A percentile compares a stretch with the other conserved stretches of the same genome.
Evolutionary conservation across 768 basidiomycete species (phyloP).

Genomic region (Leccinum obscurum): DNA sequence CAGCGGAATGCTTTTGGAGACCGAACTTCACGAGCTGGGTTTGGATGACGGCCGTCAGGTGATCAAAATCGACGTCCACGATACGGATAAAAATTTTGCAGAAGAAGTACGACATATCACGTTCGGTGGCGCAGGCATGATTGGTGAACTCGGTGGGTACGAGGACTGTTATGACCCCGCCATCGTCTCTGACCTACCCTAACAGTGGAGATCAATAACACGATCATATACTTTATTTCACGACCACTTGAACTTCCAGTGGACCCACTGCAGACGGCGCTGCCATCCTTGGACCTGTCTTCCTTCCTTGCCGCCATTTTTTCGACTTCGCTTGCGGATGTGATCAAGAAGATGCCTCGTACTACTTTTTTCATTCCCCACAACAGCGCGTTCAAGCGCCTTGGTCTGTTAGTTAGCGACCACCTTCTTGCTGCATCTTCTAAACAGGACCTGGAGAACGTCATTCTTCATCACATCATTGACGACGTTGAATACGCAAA

Average conservation of each 20-base stretch:
- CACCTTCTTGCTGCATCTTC: constrained; percentile 82
- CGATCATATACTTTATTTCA: constrained; percentile 87
- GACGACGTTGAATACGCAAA: constrained; percentile 72
- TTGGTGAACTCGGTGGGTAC: constrained; percentile 72
- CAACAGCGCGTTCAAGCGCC: constrained; percentile 84
- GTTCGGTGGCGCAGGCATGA: constrained; percentile 81
- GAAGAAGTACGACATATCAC: constrained; percentile 54
- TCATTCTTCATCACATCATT: constrained; percentile 87
- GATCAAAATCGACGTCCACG: constrained; percentile 61
- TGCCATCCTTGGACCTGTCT: constrained; percentile 83
- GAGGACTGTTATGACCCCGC: neutral
- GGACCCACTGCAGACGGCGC: constrained; percentile 76
- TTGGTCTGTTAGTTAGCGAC: constrained; percentile 81
- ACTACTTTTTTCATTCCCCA: constrained; percentile 85
- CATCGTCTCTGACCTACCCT: constrained; percentile 10
- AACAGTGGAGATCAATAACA: constrained; percentile 71
- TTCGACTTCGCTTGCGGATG: constrained; percentile 79
- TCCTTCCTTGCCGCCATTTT: constrained; percentile 89
- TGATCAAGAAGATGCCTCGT: constrained; percentile 59
- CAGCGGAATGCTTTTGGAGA: constrained; percentile 76
- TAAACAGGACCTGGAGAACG: constrained; percentile 75
- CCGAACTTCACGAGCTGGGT: constrained; percentile 71
- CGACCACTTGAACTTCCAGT: constrained; percentile 79
- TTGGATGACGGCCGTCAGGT: constrained; percentile 72
- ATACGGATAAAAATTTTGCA: constrained; percentile 46